These are phyloP conservation scores for Aspergillus proliferans DNA, from an alignment of 2,329 filamentous ascomycete species.

Conservation along the genomic window DNA sequence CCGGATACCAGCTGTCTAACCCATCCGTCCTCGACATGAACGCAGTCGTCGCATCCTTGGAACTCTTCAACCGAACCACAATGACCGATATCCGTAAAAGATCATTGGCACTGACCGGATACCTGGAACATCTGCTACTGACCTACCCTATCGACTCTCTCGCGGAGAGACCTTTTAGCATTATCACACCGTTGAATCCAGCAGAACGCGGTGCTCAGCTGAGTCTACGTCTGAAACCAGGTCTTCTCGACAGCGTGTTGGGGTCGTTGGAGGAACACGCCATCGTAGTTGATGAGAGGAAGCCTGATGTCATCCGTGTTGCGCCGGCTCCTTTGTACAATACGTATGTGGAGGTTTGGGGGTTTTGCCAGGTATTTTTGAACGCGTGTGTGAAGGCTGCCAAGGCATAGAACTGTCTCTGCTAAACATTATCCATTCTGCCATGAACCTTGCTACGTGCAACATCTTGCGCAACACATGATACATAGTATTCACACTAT, in stretches of 20 bases:
- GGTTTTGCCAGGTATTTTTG: constrained; percentile 52
- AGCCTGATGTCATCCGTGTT: constrained; percentile 76
- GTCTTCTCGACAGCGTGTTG: constrained; percentile 64
- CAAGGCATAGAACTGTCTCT: too few relatives aligned
- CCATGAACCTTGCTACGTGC: too few relatives aligned
- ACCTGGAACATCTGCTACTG: constrained; percentile 64
- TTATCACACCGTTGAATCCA: constrained; percentile 66
- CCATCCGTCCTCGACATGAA: constrained; percentile 73
- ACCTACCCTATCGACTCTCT: constrained; percentile 25
- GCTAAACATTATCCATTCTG: too few relatives aligned
- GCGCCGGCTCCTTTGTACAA: constrained; percentile 83
- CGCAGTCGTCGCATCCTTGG: constrained; percentile 65
- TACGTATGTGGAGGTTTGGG: constrained; percentile 65
- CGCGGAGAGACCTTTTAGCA: constrained; percentile 44
- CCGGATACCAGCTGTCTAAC: constrained; percentile 80
- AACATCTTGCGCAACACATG: not conserved
- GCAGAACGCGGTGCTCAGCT: constrained; percentile 70
- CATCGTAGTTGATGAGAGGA: constrained; percentile 74
- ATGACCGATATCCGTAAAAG: constrained; percentile 66
- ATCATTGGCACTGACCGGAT: constrained; percentile 66
- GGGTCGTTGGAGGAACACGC: constrained; percentile 59
- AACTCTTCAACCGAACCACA: constrained; percentile 64
- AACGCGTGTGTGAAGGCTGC: constrained; percentile 40
- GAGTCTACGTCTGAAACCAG: constrained; percentile 63
- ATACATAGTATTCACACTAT: not conserved